These are phyloP conservation scores for Cymbidium sinense DNA, from an alignment of 106 monocot species.

Conservation along the genomic window DNA sequence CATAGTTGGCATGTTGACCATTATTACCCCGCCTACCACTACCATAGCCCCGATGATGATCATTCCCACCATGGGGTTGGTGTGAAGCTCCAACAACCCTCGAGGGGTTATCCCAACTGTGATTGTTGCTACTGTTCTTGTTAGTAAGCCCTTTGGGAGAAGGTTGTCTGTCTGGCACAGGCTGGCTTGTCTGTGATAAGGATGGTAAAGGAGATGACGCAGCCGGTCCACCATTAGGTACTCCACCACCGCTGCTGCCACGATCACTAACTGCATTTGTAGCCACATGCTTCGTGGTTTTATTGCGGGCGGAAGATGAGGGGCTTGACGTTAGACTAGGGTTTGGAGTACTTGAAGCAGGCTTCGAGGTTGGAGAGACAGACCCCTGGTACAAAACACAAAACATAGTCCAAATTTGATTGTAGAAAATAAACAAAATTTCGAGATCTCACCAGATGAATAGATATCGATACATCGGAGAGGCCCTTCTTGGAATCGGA, in stretches of 20 bases:
- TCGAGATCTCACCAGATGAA: slow-evolving; percentile 6
- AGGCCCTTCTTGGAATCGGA: slow-evolving; percentile 32
- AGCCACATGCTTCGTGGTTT: slow-evolving; percentile 30
- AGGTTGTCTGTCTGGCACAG: slow-evolving; percentile 1
- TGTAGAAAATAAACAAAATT: not conserved
- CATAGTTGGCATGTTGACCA: slow-evolving; percentile 23
- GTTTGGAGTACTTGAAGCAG: slow-evolving; percentile 12
- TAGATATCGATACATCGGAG: slow-evolving; percentile 15
- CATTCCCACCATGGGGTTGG: slow-evolving; percentile 26
- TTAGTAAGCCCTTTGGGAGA: slow-evolving; percentile 22
- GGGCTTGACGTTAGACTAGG: slow-evolving; percentile 17
- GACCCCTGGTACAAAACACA: slow-evolving; percentile 5
- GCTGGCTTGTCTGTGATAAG: not conserved
- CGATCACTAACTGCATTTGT: not conserved
- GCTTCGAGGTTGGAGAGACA: slow-evolving; percentile 10
- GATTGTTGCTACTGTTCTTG: slow-evolving; percentile 11
- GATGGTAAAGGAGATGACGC: slow-evolving; percentile 4
- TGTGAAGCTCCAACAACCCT: slow-evolving; percentile 24
- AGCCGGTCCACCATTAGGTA: slow-evolving; percentile 11
- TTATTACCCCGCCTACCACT: slow-evolving; percentile 31
- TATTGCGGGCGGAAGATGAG: slow-evolving; percentile 19
- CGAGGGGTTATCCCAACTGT: slow-evolving; percentile 6
- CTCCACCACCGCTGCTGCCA: not conserved
- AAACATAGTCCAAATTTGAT: not conserved
- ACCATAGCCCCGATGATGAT: slow-evolving; percentile 34